These are phyloP conservation scores for Camellia granthamiana DNA, from an alignment of 148 eudicot species.

Conservation along the genomic window DNA sequence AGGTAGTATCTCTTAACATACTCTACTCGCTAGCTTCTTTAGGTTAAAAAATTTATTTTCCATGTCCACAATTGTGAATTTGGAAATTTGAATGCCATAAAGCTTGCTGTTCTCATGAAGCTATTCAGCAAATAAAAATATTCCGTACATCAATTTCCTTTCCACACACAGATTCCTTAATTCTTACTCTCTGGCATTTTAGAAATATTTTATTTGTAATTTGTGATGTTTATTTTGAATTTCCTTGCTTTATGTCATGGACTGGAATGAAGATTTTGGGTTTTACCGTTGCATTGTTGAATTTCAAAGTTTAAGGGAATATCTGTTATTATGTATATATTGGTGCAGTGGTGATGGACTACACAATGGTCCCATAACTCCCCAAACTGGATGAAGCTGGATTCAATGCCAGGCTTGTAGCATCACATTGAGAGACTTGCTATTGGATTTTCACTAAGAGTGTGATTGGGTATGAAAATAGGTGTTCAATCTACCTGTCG, in stretches of 20 bases:
- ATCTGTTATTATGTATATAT: not conserved
- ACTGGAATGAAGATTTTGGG: not conserved
- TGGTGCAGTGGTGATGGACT: not conserved
- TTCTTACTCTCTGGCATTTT: not conserved
- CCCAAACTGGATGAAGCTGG: no score
- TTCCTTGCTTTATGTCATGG: not conserved
- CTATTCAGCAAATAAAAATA: not conserved
- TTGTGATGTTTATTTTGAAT: not conserved
- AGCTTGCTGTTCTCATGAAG: conserved; percentile 9
- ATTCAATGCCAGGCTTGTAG: not conserved
- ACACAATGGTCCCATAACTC: no score
- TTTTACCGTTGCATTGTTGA: not conserved
- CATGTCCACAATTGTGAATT: conserved; percentile 12
- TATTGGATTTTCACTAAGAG: not conserved
- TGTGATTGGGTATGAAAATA: not conserved
- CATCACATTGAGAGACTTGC: not conserved
- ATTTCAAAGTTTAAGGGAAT: not conserved
- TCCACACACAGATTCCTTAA: not conserved
- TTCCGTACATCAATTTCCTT: not conserved
- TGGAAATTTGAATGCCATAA: conserved; percentile 14
- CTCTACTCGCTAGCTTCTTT: not conserved
- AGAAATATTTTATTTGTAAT: not conserved
- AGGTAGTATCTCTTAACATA: not conserved
- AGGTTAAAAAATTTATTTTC: not conserved
- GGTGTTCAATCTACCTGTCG: not conserved